Conservation (phyloP, 208 protist species). For the Crithidia expoeki region DNA sequence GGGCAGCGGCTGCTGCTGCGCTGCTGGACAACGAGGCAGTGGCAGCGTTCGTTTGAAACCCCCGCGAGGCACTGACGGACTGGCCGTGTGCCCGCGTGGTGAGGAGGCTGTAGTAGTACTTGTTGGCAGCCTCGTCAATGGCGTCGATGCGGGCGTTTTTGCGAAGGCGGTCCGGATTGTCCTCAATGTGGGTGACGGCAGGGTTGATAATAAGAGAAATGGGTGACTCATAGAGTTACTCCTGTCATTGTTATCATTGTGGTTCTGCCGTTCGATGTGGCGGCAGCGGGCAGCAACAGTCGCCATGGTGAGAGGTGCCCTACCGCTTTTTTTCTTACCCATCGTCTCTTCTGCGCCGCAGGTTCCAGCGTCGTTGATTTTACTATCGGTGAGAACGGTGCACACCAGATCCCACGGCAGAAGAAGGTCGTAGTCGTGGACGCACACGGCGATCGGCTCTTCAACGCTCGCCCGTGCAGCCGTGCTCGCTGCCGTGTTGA, state of each 20-base stretch:
- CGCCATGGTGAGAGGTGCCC: constrained; percentile 12
- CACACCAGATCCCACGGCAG: constrained; percentile 28
- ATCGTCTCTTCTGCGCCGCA: neutral
- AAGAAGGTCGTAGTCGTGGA: constrained; percentile 51
- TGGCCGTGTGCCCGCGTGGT: constrained; percentile 20
- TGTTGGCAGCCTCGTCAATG: constrained; percentile 53
- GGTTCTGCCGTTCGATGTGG: neutral
- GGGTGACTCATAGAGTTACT: no score
- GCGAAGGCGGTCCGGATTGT: constrained; percentile 51
- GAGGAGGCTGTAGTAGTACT: constrained; percentile 58
- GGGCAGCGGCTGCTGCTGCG: constrained; percentile 30
- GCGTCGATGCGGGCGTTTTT: constrained; percentile 76
- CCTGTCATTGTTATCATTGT: no score
- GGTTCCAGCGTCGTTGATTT: neutral
- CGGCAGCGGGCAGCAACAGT: constrained; percentile 12
- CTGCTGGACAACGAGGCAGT: neutral
- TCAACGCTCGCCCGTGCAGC: neutral
- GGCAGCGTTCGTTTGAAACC: neutral
- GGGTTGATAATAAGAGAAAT: constrained; percentile 65
- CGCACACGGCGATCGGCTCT: constrained; percentile 31
- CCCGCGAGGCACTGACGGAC: neutral
- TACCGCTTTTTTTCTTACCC: neutral
- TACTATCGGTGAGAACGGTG: neutral
- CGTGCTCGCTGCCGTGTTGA: no score
- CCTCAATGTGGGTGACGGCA: constrained; percentile 31